A percentile compares a stretch with the other conserved stretches of the same genome.
phyloP scores from a whole-genome alignment of 176 grass and related monocot genomes.

The Bolboschoenus planiculmis region DNA sequence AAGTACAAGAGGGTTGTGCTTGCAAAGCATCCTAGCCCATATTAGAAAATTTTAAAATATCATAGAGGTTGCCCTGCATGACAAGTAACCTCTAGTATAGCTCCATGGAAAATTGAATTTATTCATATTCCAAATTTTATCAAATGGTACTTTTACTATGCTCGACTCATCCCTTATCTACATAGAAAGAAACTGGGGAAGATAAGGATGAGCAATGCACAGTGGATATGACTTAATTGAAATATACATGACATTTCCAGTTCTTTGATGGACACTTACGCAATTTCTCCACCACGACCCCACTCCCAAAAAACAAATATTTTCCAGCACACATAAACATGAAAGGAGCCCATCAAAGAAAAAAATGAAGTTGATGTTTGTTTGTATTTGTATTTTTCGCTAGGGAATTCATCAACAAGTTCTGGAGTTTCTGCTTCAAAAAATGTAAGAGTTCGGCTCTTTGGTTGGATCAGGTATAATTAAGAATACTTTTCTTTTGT shows the following conservation, averaged over 20 bases:
- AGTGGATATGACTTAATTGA: neutral
- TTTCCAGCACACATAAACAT: neutral
- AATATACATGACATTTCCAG: neutral
- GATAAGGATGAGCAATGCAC: neutral
- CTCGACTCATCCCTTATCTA: neutral
- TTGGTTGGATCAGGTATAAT: neutral
- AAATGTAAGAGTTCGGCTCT: conserved; percentile 41
- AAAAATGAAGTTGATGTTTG: neutral
- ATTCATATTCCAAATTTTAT: neutral
- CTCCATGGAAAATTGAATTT: neutral
- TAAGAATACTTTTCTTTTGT: neutral
- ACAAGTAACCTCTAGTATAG: neutral
- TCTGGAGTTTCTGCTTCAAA: conserved; percentile 29
- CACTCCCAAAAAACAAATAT: neutral
- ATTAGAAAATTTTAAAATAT: neutral
- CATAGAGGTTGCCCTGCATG: neutral
- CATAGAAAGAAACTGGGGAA: neutral
- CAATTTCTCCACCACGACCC: neutral
- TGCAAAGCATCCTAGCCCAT: neutral
- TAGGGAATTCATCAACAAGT: conserved; percentile 56
- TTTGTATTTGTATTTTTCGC: conserved; percentile 17
- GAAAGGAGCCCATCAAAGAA: neutral
- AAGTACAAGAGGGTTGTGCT: neutral
- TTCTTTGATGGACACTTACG: neutral
- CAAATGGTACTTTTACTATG: neutral